Percentiles rank a stretch among this genome's conserved stretches.
Conservation (phyloP, 768 basidiomycete species). For the Pleurotus platypus region DNA sequence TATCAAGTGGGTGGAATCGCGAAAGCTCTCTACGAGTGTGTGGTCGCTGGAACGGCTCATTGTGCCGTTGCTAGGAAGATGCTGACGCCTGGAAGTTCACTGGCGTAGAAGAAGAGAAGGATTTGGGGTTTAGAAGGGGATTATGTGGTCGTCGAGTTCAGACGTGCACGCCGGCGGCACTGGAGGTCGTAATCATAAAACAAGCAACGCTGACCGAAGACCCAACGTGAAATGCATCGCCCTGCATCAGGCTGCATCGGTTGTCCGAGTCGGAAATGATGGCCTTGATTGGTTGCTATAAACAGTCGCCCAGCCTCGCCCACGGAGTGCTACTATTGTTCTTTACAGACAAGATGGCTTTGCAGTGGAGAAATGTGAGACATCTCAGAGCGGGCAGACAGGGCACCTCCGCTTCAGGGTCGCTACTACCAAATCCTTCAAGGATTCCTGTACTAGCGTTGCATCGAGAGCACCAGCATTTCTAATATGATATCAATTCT, state of each 20-base stretch:
- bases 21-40: slow-evolving; percentile 25
- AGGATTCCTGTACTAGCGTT: too few species aligned
- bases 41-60: slow-evolving; percentile 5
- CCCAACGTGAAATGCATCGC: slow-evolving; percentile 1
- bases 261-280: neutral
- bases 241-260: neutral
- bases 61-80: neutral
- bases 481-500: too few species aligned
- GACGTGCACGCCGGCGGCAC: slow-evolving; percentile 3
- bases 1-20: slow-evolving; percentile 45
- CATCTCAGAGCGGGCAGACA: too few species aligned
- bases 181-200: neutral
- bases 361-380: too few species aligned
- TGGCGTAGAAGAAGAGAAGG: neutral
- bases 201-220: neutral
- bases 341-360: too few species aligned
- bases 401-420: too few species aligned
- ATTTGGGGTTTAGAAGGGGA: neutral
- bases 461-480: too few species aligned
- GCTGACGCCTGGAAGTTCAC: neutral
- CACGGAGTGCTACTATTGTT: too few species aligned
- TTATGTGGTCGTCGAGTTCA: too few species aligned
- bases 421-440: too few species aligned
- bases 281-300: slow-evolving; percentile 5
- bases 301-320: neutral